Conservation (phyloP, 2,329 filamentous ascomycete species). For the Beauveria pseudobassiana region DNA sequence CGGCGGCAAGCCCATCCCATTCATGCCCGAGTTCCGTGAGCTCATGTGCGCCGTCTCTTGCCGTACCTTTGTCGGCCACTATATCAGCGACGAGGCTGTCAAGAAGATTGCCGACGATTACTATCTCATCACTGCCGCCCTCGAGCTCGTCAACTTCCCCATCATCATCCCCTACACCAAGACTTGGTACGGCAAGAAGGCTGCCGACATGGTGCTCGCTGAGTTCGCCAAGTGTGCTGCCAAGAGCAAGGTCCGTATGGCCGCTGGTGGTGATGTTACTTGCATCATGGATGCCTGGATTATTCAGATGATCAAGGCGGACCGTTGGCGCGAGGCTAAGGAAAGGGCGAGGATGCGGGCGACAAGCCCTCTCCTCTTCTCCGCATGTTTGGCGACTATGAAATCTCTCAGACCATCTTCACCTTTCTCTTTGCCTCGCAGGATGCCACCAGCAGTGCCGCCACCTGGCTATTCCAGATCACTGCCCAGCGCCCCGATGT, state of each 20-base stretch:
- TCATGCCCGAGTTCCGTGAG: slow-evolving; percentile 89
- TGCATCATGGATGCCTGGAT: slow-evolving; percentile 98
- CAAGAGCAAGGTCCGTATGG: slow-evolving; percentile 89
- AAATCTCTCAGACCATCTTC: slow-evolving; percentile 90
- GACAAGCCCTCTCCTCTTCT: slow-evolving; percentile 79
- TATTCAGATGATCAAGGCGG: slow-evolving; percentile 77
- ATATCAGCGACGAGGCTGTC: slow-evolving; percentile 82
- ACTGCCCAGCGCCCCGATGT: slow-evolving; percentile 91
- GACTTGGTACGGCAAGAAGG: slow-evolving; percentile 96
- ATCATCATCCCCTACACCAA: slow-evolving; percentile 93
- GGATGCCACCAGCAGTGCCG: slow-evolving; percentile 89
- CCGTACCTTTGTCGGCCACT: slow-evolving; percentile 94
- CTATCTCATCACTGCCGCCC: slow-evolving; percentile 88
- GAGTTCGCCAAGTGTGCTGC: slow-evolving; percentile 89
- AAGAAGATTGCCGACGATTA: slow-evolving; percentile 96
- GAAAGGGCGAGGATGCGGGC: slow-evolving; percentile 61
- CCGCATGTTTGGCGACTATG: slow-evolving; percentile 80
- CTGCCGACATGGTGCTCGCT: slow-evolving; percentile 80
- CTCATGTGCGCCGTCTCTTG: slow-evolving; percentile 91
- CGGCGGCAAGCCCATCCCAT: slow-evolving; percentile 68
- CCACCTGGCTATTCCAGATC: slow-evolving; percentile 92
- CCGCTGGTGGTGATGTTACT: slow-evolving; percentile 73
- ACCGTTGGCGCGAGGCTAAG: slow-evolving; percentile 71
- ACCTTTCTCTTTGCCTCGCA: slow-evolving; percentile 97
- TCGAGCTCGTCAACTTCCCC: slow-evolving; percentile 97